Evolutionary conservation across 768 basidiomycete genomes (phyloP).

Genomic region (Trametes sanguinea): DNA sequence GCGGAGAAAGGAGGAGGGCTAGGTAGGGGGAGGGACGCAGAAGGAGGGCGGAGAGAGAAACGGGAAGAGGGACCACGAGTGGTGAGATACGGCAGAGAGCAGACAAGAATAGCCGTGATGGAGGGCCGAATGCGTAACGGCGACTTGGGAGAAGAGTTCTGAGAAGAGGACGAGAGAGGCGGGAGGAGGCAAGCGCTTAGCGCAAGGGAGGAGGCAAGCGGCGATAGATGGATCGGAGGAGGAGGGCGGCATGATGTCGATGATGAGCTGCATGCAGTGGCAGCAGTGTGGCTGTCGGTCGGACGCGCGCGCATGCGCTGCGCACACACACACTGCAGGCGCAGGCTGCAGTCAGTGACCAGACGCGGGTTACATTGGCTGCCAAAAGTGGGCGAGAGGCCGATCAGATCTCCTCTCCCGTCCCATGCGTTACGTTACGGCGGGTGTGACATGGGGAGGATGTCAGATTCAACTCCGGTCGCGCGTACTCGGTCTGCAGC

Average conservation of each 20-base stretch:
- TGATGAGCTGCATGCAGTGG: no score
- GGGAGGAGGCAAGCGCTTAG: neutral
- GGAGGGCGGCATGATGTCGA: neutral
- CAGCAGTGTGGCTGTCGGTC: no score
- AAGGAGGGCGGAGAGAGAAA: conserved; percentile 8
- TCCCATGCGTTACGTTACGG: neutral
- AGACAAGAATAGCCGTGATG: conserved; percentile 19
- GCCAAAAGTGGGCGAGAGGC: neutral
- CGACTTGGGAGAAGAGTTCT: conserved; percentile 8
- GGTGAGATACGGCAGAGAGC: conserved; percentile 18
- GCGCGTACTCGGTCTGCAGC: neutral
- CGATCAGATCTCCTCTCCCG: conserved; percentile 8
- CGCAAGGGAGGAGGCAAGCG: neutral
- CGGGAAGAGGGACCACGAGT: neutral
- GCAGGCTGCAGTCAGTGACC: no score
- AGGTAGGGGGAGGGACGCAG: neutral
- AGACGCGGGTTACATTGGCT: no score
- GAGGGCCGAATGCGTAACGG: conserved; percentile 16
- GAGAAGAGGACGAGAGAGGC: neutral
- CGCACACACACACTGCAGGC: no score
- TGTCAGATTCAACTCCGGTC: conserved; percentile 8
- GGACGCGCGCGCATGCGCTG: no score
- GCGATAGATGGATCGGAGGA: neutral
- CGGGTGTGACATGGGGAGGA: conserved; percentile 2
- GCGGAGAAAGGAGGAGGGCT: conserved; percentile 6